These are phyloP conservation scores for Obelidium mucronatum DNA, from an alignment of 192 early-diverging fungal genomes.

Conservation along the genomic window DNA sequence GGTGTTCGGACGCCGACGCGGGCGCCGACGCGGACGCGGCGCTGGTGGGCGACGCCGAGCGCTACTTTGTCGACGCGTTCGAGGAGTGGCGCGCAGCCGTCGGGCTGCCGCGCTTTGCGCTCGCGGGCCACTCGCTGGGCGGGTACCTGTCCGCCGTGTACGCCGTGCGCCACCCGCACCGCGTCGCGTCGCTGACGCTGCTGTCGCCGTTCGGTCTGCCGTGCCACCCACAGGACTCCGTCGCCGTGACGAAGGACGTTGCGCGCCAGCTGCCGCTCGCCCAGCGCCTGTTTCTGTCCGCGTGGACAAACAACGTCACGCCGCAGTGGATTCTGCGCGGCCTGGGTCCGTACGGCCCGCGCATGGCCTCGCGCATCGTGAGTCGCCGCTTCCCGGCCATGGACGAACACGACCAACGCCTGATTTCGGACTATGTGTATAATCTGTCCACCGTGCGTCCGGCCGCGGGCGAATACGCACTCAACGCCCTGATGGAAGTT, in stretches of 20 bases:
- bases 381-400: constrained; percentile 22
- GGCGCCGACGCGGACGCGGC: constrained; percentile 29
- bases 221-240: constrained; percentile 5
- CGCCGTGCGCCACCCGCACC: constrained; percentile 85
- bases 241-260: background rate
- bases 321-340: constrained; percentile 30
- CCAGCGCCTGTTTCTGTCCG: constrained; percentile 25
- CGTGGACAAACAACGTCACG: constrained; percentile 33
- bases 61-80: constrained; percentile 89
- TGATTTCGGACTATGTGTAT: constrained; percentile 30
- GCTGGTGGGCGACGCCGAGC: constrained; percentile 62
- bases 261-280: constrained; percentile 20
- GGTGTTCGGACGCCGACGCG: background rate
- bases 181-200: constrained; percentile 87
- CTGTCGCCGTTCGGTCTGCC: constrained; percentile 68
- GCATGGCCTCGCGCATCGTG: constrained; percentile 20
- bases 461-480: constrained; percentile 33
- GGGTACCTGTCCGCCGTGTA: constrained; percentile 89
- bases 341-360: constrained; percentile 15
- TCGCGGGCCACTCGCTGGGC: constrained; percentile 80
- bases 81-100: constrained; percentile 86
- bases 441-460: constrained; percentile 25
- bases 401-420: constrained; percentile 27
- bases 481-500: constrained; percentile 34
- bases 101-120: constrained; percentile 82